A percentile compares a stretch with the other conserved stretches of the same genome.
These are phyloP conservation scores for Tolypocladium capitatum DNA, from an alignment of 2,329 filamentous ascomycete species.

Conservation along the genomic window DNA sequence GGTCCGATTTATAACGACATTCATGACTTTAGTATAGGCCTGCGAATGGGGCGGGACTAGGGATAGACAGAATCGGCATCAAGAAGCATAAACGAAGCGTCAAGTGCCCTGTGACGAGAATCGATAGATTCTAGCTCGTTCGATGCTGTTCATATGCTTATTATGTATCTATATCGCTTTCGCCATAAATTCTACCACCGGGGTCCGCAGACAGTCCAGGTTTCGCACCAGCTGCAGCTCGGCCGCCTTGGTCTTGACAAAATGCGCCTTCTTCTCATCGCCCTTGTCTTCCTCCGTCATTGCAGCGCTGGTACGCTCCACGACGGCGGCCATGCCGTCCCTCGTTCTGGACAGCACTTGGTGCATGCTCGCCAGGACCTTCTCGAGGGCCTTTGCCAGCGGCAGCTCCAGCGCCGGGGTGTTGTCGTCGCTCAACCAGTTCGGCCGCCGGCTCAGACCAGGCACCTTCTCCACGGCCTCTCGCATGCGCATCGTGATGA, in stretches of 20 bases:
- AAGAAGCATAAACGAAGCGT: neutral
- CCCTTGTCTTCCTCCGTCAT: constrained; percentile 31
- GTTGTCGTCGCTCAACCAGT: constrained; percentile 67
- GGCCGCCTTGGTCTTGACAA: constrained; percentile 68
- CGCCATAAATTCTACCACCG: constrained; percentile 50
- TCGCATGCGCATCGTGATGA: constrained; percentile 76
- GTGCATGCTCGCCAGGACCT: constrained; percentile 88
- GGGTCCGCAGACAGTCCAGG: constrained; percentile 51
- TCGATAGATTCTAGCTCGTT: neutral
- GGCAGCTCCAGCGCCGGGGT: constrained; percentile 61
- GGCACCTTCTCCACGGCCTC: constrained; percentile 51
- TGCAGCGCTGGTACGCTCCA: constrained; percentile 28
- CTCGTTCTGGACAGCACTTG: constrained; percentile 60
- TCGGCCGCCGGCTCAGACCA: constrained; percentile 36
- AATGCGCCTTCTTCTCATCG: constrained; percentile 44
- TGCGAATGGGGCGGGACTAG: neutral
- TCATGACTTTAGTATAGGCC: neutral
- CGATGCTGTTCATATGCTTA: neutral
- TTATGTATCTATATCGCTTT: constrained; percentile 27
- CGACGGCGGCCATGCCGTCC: constrained; percentile 43
- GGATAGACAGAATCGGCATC: neutral
- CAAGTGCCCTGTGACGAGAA: neutral
- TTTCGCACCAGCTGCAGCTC: constrained; percentile 78
- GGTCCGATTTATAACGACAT: neutral
- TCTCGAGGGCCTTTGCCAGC: constrained; percentile 70